phyloP scores from a whole-genome alignment of 129 eudicot species.

The Flaveria brownii region DNA sequence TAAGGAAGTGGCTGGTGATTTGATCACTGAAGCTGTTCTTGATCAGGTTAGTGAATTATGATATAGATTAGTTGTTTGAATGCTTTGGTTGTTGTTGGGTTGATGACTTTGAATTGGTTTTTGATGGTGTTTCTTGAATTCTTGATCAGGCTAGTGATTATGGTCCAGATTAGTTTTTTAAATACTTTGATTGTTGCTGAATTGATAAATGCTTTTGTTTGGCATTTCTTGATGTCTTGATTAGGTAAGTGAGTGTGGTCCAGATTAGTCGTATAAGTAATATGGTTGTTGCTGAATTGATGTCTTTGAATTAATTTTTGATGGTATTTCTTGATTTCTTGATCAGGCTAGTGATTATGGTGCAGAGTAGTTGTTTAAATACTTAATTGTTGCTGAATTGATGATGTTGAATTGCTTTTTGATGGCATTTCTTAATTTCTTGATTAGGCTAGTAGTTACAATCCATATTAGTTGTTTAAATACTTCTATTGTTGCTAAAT shows the following conservation, averaged over 20 bases:
- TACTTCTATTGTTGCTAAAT: not conserved
- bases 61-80: not conserved
- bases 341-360: not conserved
- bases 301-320: not conserved
- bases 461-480: not conserved
- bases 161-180: not conserved
- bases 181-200: not conserved
- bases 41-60: conserved; percentile 68
- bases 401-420: not conserved
- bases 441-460: not conserved
- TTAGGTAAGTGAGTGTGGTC: not conserved
- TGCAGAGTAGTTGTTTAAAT: no score
- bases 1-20: conserved; percentile 91
- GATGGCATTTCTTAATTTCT: not conserved
- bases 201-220: not conserved
- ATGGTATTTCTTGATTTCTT: not conserved
- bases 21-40: conserved; percentile 79
- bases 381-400: no score
- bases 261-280: not conserved
- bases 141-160: not conserved
- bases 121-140: not conserved
- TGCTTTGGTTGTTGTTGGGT: not conserved
- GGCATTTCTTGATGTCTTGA: not conserved
- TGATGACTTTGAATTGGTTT: not conserved
- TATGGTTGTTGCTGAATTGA: no score